A percentile compares a stretch with the other conserved stretches of the same genome.
Conservation (phyloP, 2,329 filamentous ascomycete species). For the Fonsecaea nubica region DNA sequence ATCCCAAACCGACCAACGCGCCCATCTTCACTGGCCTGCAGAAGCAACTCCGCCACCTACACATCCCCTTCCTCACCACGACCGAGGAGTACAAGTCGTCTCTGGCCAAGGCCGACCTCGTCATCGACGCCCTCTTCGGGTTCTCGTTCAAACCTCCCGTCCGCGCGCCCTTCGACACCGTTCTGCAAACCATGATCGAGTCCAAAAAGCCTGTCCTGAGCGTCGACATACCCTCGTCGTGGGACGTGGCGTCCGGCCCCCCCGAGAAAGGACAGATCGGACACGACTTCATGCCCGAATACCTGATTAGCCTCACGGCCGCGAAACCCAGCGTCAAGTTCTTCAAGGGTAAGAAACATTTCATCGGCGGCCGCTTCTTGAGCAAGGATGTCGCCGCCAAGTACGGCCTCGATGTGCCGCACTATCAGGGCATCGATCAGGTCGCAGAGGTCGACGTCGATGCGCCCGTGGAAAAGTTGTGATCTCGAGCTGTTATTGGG, state of each 20-base stretch:
- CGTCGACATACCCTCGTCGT: slow-evolving; percentile 91
- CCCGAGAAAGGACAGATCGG: slow-evolving; percentile 74
- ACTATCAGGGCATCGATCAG: slow-evolving; percentile 87
- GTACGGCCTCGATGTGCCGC: slow-evolving; percentile 81
- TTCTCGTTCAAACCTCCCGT: slow-evolving; percentile 94
- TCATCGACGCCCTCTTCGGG: slow-evolving; percentile 93
- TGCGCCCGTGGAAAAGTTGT: slow-evolving; percentile 39
- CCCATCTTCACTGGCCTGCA: slow-evolving; percentile 86
- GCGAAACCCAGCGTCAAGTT: slow-evolving; percentile 87
- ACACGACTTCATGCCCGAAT: slow-evolving; percentile 77
- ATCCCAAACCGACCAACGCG: slow-evolving; percentile 88
- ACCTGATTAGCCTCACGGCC: slow-evolving; percentile 86
- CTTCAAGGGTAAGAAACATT: slow-evolving; percentile 82
- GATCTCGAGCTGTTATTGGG: background rate
- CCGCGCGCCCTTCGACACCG: slow-evolving; percentile 84
- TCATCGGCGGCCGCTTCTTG: slow-evolving; percentile 90
- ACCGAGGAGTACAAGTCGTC: slow-evolving; percentile 73
- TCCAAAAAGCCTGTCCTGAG: slow-evolving; percentile 79
- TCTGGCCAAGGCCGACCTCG: slow-evolving; percentile 72
- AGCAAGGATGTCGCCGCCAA: slow-evolving; percentile 78
- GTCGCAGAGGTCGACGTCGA: slow-evolving; percentile 69
- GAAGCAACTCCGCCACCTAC: slow-evolving; percentile 82
- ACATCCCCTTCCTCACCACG: slow-evolving; percentile 73
- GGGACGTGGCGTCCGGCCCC: slow-evolving; percentile 89
- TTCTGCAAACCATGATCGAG: slow-evolving; percentile 76